Evolutionary conservation across 495 filamentous ascomycete species (phyloP).

Genomic region (Hypoxylon lienhwacheense): DNA sequence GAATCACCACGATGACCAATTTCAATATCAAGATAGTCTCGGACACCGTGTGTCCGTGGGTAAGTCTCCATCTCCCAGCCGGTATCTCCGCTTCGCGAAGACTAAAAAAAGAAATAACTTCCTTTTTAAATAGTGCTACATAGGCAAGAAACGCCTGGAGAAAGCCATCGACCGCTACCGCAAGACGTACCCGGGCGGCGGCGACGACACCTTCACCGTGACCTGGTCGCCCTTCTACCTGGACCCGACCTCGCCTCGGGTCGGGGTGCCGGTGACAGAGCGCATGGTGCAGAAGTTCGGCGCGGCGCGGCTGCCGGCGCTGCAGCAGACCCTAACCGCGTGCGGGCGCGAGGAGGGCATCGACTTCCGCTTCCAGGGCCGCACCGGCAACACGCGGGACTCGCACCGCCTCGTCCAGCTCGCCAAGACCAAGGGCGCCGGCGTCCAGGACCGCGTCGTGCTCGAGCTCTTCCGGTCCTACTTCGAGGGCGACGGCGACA

Average conservation of each 20-base stretch:
- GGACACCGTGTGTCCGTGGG: slow-evolving; percentile 78
- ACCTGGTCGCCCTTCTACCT: slow-evolving; percentile 78
- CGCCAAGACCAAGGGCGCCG: slow-evolving; percentile 58
- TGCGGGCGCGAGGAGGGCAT: slow-evolving; percentile 66
- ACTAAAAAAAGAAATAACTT: too few relatives aligned
- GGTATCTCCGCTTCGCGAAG: too few relatives aligned
- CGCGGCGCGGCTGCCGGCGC: slow-evolving; percentile 51
- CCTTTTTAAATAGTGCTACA: slow-evolving; percentile 59
- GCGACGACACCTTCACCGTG: slow-evolving; percentile 65
- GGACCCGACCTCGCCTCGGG: slow-evolving; percentile 60
- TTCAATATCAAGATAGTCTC: slow-evolving; percentile 72
- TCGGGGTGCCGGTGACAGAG: slow-evolving; percentile 29
- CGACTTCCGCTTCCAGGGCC: slow-evolving; percentile 67
- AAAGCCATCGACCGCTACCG: slow-evolving; percentile 65
- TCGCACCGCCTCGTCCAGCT: slow-evolving; percentile 72
- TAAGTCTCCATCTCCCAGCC: slow-evolving; percentile 34
- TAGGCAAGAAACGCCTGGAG: slow-evolving; percentile 72
- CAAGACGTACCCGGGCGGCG: slow-evolving; percentile 52
- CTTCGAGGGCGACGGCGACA: slow-evolving; percentile 77
- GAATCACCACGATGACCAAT: slow-evolving; percentile 70
- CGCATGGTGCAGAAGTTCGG: slow-evolving; percentile 46
- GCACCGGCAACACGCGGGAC: slow-evolving; percentile 72
- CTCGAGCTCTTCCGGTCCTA: slow-evolving; percentile 69
- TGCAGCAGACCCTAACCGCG: slow-evolving; percentile 55
- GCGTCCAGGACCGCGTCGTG: slow-evolving; percentile 65